A percentile compares a stretch with the other conserved stretches of the same genome.
phyloP scores from a whole-genome alignment of 805 yeast species.

The Pichia cabralensis region DNA sequence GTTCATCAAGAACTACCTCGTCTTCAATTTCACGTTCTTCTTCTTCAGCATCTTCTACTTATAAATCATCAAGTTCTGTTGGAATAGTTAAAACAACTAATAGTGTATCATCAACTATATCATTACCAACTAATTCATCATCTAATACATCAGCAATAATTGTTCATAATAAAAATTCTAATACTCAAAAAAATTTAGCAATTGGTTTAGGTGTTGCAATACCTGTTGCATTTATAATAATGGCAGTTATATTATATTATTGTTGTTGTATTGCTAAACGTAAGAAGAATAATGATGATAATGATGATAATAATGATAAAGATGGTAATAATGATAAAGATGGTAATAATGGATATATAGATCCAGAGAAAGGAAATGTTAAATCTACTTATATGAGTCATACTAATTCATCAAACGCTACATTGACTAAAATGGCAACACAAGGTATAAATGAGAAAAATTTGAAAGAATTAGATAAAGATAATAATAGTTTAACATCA shows the following conservation, averaged over 20 bases:
- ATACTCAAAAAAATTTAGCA: conserved; percentile 46
- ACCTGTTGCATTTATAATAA: conserved; percentile 45
- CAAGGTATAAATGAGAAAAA: conserved; percentile 38
- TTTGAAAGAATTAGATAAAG: conserved; percentile 39
- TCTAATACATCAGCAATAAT: conserved; percentile 22
- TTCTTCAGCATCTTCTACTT: conserved; percentile 20
- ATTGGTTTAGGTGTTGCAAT: conserved; percentile 87
- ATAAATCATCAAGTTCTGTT: conserved; percentile 22
- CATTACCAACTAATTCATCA: conserved; percentile 21
- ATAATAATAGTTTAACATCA: conserved; percentile 17
- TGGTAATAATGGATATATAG: too few species aligned
- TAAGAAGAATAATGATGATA: conserved; percentile 26
- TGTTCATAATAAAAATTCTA: conserved; percentile 13
- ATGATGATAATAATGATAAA: conserved; percentile 18
- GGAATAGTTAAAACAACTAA: conserved; percentile 8
- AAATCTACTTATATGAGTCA: conserved; percentile 26
- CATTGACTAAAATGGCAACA: conserved; percentile 6
- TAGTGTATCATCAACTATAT: conserved; percentile 17
- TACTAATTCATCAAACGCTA: conserved; percentile 12
- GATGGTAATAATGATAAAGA: too few species aligned
- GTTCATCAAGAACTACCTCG: conserved; percentile 15
- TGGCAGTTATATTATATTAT: conserved; percentile 39
- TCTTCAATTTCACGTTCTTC: conserved; percentile 11
- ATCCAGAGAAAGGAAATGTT: too few species aligned
- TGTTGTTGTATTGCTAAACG: conserved; percentile 45